These are phyloP conservation scores for Linaria vulgaris DNA, from an alignment of 257 asterid genomes.

Conservation along the genomic window DNA sequence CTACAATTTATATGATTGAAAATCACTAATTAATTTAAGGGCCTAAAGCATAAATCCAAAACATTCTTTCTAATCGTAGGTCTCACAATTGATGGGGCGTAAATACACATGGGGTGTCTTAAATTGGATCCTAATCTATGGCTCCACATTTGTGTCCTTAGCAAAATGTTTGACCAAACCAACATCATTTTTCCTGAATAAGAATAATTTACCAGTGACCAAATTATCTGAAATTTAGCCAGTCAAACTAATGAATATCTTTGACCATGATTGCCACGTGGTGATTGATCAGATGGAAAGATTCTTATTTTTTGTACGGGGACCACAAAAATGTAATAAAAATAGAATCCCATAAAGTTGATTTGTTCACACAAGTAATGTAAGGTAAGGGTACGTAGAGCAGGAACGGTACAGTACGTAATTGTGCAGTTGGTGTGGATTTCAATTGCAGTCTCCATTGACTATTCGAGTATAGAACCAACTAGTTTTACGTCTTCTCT, in stretches of 20 bases:
- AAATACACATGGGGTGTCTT: conserved; percentile 46
- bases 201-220: conserved; percentile 22
- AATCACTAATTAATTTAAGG: background rate
- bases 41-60: conserved; percentile 30
- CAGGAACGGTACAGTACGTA: conserved; percentile 16
- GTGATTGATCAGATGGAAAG: background rate
- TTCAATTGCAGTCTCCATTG: conserved; percentile 4
- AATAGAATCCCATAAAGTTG: conserved; percentile 12
- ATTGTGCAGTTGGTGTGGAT: conserved; percentile 18
- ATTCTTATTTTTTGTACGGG: background rate
- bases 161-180: conserved; percentile 38
- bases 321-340: conserved; percentile 4
- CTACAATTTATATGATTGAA: background rate
- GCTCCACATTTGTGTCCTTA: conserved; percentile 24
- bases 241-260: conserved; percentile 24
- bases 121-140: conserved; percentile 20
- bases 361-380: background rate
- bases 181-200: no score
- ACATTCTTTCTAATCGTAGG: conserved; percentile 39
- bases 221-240: conserved; percentile 9
- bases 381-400: background rate
- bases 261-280: conserved; percentile 30
- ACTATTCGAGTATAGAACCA: background rate
- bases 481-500: background rate
- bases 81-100: conserved; percentile 14